Base-by-base conservation (phyloP, 495 filamentous ascomycete species). In the Immersiella caudata region DNA sequence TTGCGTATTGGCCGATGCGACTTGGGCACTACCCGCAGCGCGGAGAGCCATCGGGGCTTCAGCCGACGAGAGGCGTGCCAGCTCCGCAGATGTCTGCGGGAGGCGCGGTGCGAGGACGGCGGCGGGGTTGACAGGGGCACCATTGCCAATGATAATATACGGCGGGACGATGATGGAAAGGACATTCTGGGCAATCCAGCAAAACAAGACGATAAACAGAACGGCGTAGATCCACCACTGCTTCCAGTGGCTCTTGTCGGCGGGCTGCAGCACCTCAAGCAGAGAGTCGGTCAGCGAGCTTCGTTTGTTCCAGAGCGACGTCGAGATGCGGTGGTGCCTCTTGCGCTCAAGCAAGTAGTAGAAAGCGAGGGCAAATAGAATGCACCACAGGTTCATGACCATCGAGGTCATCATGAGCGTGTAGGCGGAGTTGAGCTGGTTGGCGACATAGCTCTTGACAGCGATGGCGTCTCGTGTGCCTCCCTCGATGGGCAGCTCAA, bases 1-100 rank as follows among this genome's bases (percentile, higher is more conserved):
- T 26, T 61, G 60, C 25, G 74, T 63, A 25, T 69, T 67, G 6
- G 51, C 54, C 62, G 67, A 63, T 33, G 65, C 65, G 14, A 68
- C 70, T 20, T 61, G 54, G 9, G 71, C 72, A 60, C 63, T 67
- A 27, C 73, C 72, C 21, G 67, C 58, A 14, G 76, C 75, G 35
- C 76, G 75, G 64, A 79, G 67, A 16, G 72, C 70, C 22, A 64
- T 58, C 1, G 76, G 75, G 3, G 66, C 70, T n/a, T 71, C 68
- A 22, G 75, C 50, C 18, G 70, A 55, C 27, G 70, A 75, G n/a
- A 68, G 46, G 35, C 26, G 67, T 52, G 50, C 36, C 33, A 18
- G 4, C 22, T 20, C 26, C 14, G 46, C 25, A 18, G 14, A 50
- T 16, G 26, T 6, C 18, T 59, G 57, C 33, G n/a, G 16, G 33